Base-by-base conservation (phyloP, 2,329 filamentous ascomycete genomes). In the Hymenoscyphus fructigenus region DNA sequence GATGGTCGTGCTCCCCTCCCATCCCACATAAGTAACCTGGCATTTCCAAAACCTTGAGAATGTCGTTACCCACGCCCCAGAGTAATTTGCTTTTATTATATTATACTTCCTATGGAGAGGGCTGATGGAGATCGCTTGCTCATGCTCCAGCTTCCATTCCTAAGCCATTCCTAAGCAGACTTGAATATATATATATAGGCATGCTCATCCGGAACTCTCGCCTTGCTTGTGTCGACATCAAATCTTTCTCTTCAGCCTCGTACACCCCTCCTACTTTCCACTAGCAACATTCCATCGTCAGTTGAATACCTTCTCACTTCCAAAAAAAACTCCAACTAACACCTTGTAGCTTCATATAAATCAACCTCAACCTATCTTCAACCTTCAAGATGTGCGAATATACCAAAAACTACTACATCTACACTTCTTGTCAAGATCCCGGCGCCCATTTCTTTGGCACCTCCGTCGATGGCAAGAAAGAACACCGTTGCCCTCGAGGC, bases 341-440 rank as follows among this genome's bases (percentile, higher is more conserved):
- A 59, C 12, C 4, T 32, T 23, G 14, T 53, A 63, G 55, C 17
- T 28, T 23, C 5, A 28, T 4, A 59, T 50, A 23, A 50, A 20
- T 7, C 15, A 12, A 34, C 32, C n/a, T 59, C 28, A 17, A 56
- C 29, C 53, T 15, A 50, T 58, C 26, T 26, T n/a, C n/a, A n/a
- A 32, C 29, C 29, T 32, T 23, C 67, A 78, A 70, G 34, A 84
- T 84, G 82, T 84, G 82, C 78, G 79, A 83, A 73, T 91, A 88
- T 74, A 89, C 87, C 73, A 90, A 89, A 73, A 91, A 91, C 77
- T 92, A 89, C 76, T 91, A 91, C 78, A 88, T 92, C 76, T 92
- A 91, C 79, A 88, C 87, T 64, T 83, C 85, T 55, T 92, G 90
- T 73, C 77, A 83, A 64, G 88, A 91, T 73, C 89, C 89, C 0